Percentiles rank a stretch among this genome's conserved stretches.
These are phyloP conservation scores for Solidago caesia DNA, from an alignment of 129 eudicot genomes.

Conservation along the genomic window DNA sequence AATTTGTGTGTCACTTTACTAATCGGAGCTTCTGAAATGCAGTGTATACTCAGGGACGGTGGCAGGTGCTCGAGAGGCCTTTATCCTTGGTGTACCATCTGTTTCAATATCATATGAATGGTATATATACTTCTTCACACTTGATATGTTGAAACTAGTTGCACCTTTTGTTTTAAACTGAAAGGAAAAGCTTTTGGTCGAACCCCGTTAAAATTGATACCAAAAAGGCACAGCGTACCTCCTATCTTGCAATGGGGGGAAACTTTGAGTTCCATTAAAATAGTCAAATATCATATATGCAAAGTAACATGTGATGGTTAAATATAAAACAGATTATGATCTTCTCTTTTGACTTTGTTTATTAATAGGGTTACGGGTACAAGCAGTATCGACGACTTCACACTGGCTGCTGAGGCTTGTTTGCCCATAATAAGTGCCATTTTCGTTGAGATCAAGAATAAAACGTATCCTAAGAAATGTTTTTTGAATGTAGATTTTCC, in stretches of 20 bases:
- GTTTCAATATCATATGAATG: conserved; percentile 84
- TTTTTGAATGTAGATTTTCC: conserved; percentile 84
- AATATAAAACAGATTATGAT: background rate
- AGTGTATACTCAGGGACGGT: conserved; percentile 96
- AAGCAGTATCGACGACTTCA: conserved; percentile 57
- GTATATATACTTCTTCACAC: conserved; percentile 37
- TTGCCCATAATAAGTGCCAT: conserved; percentile 70
- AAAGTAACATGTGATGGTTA: background rate
- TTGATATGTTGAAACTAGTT: background rate
- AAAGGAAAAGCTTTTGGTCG: too few relatives aligned
- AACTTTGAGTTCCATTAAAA: background rate
- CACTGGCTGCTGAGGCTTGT: conserved; percentile 16
- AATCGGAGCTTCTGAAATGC: conserved; percentile 28
- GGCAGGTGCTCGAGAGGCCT: conserved; percentile 98
- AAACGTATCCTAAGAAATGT: conserved; percentile 61
- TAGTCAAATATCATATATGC: background rate
- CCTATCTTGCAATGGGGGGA: background rate
- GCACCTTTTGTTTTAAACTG: background rate
- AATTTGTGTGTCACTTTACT: conserved; percentile 16
- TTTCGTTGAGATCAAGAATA: conserved; percentile 54
- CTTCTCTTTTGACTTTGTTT: background rate
- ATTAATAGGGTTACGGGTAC: conserved; percentile 53
- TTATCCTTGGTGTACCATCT: conserved; percentile 67
- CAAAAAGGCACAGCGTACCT: background rate
- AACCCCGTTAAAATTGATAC: background rate